A percentile compares a stretch with the other conserved stretches of the same genome.
Conservation (phyloP, 106 monocot species). For the Hemerocallis citrina region DNA sequence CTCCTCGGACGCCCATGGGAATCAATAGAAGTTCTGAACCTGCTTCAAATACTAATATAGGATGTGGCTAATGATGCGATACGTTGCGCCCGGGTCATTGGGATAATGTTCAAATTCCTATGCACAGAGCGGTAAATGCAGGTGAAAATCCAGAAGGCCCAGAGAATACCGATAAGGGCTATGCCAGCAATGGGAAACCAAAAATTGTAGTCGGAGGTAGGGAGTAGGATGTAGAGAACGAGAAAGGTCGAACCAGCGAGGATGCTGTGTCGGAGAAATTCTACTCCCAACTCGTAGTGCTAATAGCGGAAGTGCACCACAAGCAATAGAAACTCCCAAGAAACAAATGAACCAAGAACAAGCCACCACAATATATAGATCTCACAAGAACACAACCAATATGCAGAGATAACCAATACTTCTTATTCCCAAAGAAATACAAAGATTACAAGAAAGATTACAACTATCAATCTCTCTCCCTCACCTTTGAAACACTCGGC, state of each 20-base stretch:
- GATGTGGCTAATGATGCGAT: background rate
- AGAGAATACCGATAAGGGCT: constrained; percentile 32
- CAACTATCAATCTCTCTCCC: too few species aligned
- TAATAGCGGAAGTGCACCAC: too few species aligned
- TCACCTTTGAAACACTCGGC: too few species aligned
- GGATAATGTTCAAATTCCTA: background rate
- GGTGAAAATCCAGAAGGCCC: constrained; percentile 54
- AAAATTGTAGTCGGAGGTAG: constrained; percentile 5
- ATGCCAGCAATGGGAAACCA: constrained; percentile 39
- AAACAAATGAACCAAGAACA: too few species aligned
- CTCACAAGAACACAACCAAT: too few species aligned
- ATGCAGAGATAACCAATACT: too few species aligned
- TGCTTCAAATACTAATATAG: background rate
- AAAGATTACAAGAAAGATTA: too few species aligned
- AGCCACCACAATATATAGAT: too few species aligned
- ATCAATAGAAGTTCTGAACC: constrained; percentile 2
- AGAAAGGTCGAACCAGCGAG: constrained; percentile 36
- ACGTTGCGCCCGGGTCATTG: background rate
- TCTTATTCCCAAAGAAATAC: too few species aligned
- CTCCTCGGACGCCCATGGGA: constrained; percentile 23
- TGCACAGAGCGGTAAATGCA: constrained; percentile 36
- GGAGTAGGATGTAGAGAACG: constrained; percentile 40
- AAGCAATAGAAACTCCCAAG: too few species aligned
- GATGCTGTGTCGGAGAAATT: constrained; percentile 37
- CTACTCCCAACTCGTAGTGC: too few species aligned